phyloP scores from a whole-genome alignment of 208 protist genomes.

The Trichomonas gallinae region DNA sequence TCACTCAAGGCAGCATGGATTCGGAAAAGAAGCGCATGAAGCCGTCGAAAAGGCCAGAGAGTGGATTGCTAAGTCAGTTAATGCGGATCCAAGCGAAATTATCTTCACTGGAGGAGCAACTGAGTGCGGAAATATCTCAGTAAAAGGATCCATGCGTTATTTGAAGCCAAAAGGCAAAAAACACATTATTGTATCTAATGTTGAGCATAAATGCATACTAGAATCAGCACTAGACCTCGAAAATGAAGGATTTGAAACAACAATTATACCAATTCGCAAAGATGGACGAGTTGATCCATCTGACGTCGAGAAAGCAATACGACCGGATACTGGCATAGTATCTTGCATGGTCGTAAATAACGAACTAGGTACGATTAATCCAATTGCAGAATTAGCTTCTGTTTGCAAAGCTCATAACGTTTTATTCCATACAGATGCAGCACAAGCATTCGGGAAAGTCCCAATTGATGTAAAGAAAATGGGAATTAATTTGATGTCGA shows the following conservation, averaged over 20 bases:
- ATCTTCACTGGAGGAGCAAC: slow-evolving; percentile 97
- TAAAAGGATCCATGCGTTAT: slow-evolving; percentile 65
- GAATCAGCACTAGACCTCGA: slow-evolving; percentile 89
- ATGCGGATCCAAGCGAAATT: slow-evolving; percentile 82
- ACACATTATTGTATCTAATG: slow-evolving; percentile 87
- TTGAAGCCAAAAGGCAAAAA: slow-evolving; percentile 71
- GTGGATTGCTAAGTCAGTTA: slow-evolving; percentile 64
- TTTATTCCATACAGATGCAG: slow-evolving; percentile 78
- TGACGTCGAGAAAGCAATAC: slow-evolving; percentile 17
- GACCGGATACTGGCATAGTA: slow-evolving; percentile 71
- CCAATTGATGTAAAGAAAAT: slow-evolving; percentile 68
- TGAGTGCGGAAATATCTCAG: slow-evolving; percentile 94
- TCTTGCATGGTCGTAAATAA: slow-evolving; percentile 95
- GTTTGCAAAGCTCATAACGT: slow-evolving; percentile 65
- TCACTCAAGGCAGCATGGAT: slow-evolving; percentile 83
- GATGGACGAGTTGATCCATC: slow-evolving; percentile 85
- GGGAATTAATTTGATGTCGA: slow-evolving; percentile 75
- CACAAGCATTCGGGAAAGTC: slow-evolving; percentile 86
- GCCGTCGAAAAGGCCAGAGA: slow-evolving; percentile 72
- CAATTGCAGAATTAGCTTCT: slow-evolving; percentile 76
- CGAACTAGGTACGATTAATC: slow-evolving; percentile 78
- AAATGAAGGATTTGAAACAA: slow-evolving; percentile 77
- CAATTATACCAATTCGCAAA: slow-evolving; percentile 84
- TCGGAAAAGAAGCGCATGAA: slow-evolving; percentile 80
- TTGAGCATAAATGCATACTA: slow-evolving; percentile 98